These are phyloP conservation scores for Nicotiana obtusifolia DNA, from an alignment of 257 asterid genomes.

Conservation along the genomic window DNA sequence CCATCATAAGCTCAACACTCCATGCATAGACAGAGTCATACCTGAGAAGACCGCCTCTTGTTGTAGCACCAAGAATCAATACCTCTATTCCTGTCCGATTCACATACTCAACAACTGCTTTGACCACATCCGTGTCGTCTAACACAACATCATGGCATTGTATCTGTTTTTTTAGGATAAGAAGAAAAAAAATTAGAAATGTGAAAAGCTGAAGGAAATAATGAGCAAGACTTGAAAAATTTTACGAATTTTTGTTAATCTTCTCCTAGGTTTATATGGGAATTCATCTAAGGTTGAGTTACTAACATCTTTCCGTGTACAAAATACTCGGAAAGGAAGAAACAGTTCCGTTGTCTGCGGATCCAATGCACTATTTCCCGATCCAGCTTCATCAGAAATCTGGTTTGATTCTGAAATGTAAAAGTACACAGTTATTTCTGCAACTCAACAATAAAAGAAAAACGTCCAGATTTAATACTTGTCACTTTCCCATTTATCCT, in stretches of 20 bases:
- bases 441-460: background rate
- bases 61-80: slow-evolving; percentile 67
- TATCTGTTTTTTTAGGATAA: slow-evolving; percentile 28
- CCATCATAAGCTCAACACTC: background rate
- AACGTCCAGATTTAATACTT: background rate
- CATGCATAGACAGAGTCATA: slow-evolving; percentile 5
- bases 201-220: background rate
- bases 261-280: background rate
- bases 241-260: background rate
- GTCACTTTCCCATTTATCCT: background rate
- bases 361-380: slow-evolving; percentile 25
- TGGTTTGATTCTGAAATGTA: slow-evolving; percentile 40
- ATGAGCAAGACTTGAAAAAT: background rate
- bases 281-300: background rate
- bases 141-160: slow-evolving; percentile 63
- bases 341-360: slow-evolving; percentile 48
- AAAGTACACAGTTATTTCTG: background rate
- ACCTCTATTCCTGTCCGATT: slow-evolving; percentile 62
- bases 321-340: slow-evolving; percentile 73
- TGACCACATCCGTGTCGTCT: slow-evolving; percentile 61
- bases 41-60: slow-evolving; percentile 76
- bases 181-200: background rate
- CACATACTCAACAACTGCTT: slow-evolving; percentile 58
- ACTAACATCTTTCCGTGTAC: slow-evolving; percentile 66
- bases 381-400: slow-evolving; percentile 32